These are phyloP conservation scores for Myochromella boudieri DNA, from an alignment of 768 basidiomycete species.

Conservation along the genomic window DNA sequence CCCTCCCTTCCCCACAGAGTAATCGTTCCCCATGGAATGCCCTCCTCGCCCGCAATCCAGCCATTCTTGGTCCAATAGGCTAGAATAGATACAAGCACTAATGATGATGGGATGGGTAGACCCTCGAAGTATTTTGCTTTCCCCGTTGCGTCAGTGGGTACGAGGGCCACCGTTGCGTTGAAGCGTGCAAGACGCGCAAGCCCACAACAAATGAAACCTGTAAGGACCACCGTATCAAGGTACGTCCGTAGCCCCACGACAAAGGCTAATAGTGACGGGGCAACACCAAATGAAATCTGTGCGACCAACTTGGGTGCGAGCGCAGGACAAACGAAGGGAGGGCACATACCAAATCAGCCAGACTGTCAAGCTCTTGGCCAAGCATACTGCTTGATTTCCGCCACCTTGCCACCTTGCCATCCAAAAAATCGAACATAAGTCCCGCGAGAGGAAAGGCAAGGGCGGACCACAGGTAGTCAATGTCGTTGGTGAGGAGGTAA, in stretches of 20 bases:
- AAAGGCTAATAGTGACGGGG: slow-evolving; percentile 92
- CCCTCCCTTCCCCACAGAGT: slow-evolving; percentile 72
- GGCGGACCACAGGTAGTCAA: slow-evolving; percentile 83
- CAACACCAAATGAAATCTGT: slow-evolving; percentile 97
- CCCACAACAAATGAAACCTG: slow-evolving; percentile 93
- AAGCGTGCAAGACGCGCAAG: slow-evolving; percentile 96
- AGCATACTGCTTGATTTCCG: slow-evolving; percentile 93
- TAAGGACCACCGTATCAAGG: slow-evolving; percentile 84
- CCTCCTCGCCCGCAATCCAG: slow-evolving; percentile 78
- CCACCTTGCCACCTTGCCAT: slow-evolving; percentile 98
- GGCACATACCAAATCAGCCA: slow-evolving; percentile 89
- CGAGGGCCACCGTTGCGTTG: slow-evolving; percentile 95
- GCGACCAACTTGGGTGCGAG: slow-evolving; percentile 6
- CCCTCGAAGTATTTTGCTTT: slow-evolving; percentile 97
- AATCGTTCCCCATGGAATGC: slow-evolving; percentile 73
- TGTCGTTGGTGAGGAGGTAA: slow-evolving; percentile 80
- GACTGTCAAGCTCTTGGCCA: slow-evolving; percentile 95
- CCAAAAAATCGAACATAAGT: slow-evolving; percentile 96
- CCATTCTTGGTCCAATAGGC: slow-evolving; percentile 83
- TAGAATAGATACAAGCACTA: slow-evolving; percentile 75
- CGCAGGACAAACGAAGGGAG: slow-evolving; percentile 4
- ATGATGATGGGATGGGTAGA: slow-evolving; percentile 90
- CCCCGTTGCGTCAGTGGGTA: slow-evolving; percentile 84
- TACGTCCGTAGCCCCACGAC: slow-evolving; percentile 88
- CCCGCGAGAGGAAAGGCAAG: slow-evolving; percentile 87